These are phyloP conservation scores for Tylopilus balloui DNA, from an alignment of 768 basidiomycete genomes.

Conservation along the genomic window DNA sequence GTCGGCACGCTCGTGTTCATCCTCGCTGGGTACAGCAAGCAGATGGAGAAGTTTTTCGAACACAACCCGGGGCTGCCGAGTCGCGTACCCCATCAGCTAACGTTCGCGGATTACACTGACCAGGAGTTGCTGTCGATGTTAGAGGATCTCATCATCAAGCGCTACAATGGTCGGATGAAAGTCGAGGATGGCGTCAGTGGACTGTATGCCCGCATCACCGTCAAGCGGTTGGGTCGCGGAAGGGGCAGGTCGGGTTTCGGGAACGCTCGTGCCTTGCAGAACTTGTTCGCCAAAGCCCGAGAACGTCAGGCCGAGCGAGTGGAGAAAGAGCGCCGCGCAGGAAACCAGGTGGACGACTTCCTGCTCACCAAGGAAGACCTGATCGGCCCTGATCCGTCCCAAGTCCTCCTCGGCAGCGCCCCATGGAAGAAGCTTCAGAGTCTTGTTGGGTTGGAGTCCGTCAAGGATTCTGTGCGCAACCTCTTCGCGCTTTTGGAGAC, in stretches of 20 bases:
- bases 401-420: constrained; percentile 40
- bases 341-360: constrained; percentile 46
- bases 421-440: constrained; percentile 52
- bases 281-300: constrained; percentile 42
- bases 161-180: constrained; percentile 48
- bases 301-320: constrained; percentile 55
- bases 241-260: constrained; percentile 60
- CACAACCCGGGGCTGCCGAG: constrained; percentile 69
- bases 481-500: constrained; percentile 44
- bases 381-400: constrained; percentile 61
- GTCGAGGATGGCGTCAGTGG: constrained; percentile 55
- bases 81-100: constrained; percentile 58
- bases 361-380: constrained; percentile 50
- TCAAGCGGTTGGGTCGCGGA: constrained; percentile 59
- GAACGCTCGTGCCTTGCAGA: constrained; percentile 61
- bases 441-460: constrained; percentile 51
- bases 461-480: constrained; percentile 54
- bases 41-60: constrained; percentile 78
- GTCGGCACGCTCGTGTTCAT: constrained; percentile 65
- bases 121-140: constrained; percentile 53
- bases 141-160: constrained; percentile 41
- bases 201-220: constrained; percentile 51
- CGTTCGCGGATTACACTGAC: constrained; percentile 62
- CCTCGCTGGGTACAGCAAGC: constrained; percentile 63
- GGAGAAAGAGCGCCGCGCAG: constrained; percentile 37